These are phyloP conservation scores for Rhizophagus sp. DNA, from an alignment of 192 early-diverging fungal species.

Conservation along the genomic window DNA sequence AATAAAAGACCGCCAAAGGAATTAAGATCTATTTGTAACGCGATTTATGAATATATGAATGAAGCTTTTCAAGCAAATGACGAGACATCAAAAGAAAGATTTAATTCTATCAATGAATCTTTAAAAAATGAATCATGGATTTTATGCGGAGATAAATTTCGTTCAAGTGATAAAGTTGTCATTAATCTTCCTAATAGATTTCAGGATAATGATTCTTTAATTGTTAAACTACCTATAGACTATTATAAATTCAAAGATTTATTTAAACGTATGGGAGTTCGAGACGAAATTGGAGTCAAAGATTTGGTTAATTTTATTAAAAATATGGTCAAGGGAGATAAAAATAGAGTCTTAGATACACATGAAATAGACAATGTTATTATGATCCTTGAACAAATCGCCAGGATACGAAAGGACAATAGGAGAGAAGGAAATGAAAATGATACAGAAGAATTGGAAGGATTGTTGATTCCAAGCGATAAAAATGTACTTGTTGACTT, in stretches of 20 bases:
- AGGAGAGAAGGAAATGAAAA: not conserved
- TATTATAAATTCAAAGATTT: not conserved
- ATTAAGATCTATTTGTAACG: not conserved
- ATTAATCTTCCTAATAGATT: not conserved
- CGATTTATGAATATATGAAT: slow-evolving; percentile 10
- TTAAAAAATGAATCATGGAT: not conserved
- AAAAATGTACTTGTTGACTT: not conserved
- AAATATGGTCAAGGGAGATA: not conserved
- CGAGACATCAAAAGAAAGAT: not conserved
- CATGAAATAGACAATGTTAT: not conserved
- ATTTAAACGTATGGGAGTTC: not conserved
- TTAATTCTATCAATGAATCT: not conserved
- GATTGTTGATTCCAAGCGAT: not conserved
- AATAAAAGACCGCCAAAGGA: not conserved
- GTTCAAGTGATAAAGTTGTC: not conserved
- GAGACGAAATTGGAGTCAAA: not conserved
- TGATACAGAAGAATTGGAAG: not conserved
- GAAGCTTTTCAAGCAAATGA: not conserved
- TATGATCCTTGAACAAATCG: not conserved
- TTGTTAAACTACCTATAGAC: not conserved
- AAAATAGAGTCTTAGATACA: not conserved
- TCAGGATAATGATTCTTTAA: not conserved
- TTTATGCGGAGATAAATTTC: not conserved
- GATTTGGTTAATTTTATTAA: not conserved
- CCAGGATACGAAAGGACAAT: not conserved